These are phyloP conservation scores for Suillus weaverae DNA, from an alignment of 768 basidiomycete genomes.

Conservation along the genomic window DNA sequence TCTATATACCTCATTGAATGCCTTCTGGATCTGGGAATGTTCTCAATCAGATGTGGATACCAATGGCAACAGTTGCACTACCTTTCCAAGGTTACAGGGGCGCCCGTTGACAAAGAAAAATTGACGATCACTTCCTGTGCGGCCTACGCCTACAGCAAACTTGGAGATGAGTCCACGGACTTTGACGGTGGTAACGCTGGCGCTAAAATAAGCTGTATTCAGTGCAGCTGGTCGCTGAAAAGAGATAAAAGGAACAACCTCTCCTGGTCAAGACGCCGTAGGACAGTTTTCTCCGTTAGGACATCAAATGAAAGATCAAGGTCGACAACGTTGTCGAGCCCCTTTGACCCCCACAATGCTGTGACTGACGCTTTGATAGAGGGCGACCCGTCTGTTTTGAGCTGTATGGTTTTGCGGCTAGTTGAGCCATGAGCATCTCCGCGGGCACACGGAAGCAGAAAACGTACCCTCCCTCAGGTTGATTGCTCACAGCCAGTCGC, in stretches of 20 bases:
- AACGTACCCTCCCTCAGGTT: slow-evolving; percentile 66
- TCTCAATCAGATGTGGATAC: neutral
- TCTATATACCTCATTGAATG: slow-evolving; percentile 90
- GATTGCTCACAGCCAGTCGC: slow-evolving; percentile 72
- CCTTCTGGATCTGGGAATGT: slow-evolving; percentile 70
- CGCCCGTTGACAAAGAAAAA: slow-evolving; percentile 93
- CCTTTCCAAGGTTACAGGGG: slow-evolving; percentile 80
- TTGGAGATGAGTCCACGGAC: slow-evolving; percentile 85
- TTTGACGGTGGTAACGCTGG: slow-evolving; percentile 41
- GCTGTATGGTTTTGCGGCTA: slow-evolving; percentile 65
- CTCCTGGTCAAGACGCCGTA: slow-evolving; percentile 22
- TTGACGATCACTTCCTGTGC: slow-evolving; percentile 81
- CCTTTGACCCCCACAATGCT: slow-evolving; percentile 83
- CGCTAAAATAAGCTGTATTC: slow-evolving; percentile 14
- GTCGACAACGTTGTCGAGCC: slow-evolving; percentile 71
- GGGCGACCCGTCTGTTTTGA: slow-evolving; percentile 70
- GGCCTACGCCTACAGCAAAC: slow-evolving; percentile 71
- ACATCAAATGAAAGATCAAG: slow-evolving; percentile 72
- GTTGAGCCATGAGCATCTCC: slow-evolving; percentile 8
- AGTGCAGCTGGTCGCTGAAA: neutral
- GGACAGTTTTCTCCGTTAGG: slow-evolving; percentile 51
- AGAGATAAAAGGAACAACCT: slow-evolving; percentile 18
- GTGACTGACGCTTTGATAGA: slow-evolving; percentile 64
- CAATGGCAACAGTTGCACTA: slow-evolving; percentile 23
- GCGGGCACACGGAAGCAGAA: neutral